A percentile compares a stretch with the other conserved stretches of the same genome.
These are phyloP conservation scores for Cytospora piceicola DNA, from an alignment of 2,329 filamentous ascomycete genomes.

Conservation along the genomic window DNA sequence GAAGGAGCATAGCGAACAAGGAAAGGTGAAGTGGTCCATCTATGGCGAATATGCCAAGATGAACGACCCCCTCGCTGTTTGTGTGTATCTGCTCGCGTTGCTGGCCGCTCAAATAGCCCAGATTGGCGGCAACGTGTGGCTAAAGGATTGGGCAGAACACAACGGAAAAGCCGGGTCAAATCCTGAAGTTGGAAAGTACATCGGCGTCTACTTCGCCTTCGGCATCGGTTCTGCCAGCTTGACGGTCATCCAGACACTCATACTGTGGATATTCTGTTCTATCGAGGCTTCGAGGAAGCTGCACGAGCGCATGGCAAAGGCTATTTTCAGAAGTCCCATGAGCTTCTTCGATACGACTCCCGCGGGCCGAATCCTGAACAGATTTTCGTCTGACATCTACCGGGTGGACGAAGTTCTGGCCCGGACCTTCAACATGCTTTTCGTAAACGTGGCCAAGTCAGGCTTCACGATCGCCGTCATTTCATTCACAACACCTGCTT, in stretches of 20 bases:
- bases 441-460: slow-evolving; percentile 74
- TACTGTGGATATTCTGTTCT: slow-evolving; percentile 99
- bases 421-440: slow-evolving; percentile 96
- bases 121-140: slow-evolving; percentile 86
- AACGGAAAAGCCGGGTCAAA: slow-evolving; percentile 74
- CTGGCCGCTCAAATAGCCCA: slow-evolving; percentile 80
- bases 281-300: slow-evolving; percentile 98
- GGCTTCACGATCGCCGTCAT: slow-evolving; percentile 88
- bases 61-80: slow-evolving; percentile 84
- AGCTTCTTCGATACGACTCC: slow-evolving; percentile 98
- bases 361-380: slow-evolving; percentile 92
- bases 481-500: slow-evolving; percentile 77
- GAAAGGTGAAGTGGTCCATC: slow-evolving; percentile 96
- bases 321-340: slow-evolving; percentile 98
- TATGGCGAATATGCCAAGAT: slow-evolving; percentile 94
- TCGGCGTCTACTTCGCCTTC: slow-evolving; percentile 94
- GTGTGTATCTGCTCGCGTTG: slow-evolving; percentile 76
- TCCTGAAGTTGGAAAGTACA: slow-evolving; percentile 80
- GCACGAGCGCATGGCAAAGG: slow-evolving; percentile 95
- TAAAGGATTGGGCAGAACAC: slow-evolving; percentile 87
- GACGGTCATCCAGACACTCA: slow-evolving; percentile 88
- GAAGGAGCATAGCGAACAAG: slow-evolving; percentile 90
- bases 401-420: slow-evolving; percentile 90
- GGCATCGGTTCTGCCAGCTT: slow-evolving; percentile 84
- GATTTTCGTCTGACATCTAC: slow-evolving; percentile 89